Evolutionary conservation across 108 stramenopile genomes (phyloP).

Genomic region (Craspedostauros australis): DNA sequence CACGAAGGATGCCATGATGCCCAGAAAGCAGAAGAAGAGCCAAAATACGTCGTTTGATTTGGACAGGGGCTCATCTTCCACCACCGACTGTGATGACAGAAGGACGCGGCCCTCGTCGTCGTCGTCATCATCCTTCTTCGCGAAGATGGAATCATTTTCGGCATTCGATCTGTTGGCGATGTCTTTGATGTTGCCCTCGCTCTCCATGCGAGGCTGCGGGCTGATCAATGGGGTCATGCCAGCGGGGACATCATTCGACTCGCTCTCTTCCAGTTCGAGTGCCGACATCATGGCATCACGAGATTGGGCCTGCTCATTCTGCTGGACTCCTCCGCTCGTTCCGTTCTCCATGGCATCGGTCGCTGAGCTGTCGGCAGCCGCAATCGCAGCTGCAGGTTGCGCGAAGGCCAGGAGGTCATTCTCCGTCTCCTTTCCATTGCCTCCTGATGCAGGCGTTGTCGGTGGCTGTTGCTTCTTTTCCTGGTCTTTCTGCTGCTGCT

Average conservation of each 20-base stretch:
- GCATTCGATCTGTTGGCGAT: background rate
- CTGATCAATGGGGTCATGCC: background rate
- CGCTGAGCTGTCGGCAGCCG: background rate
- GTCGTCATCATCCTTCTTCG: constrained; percentile 3
- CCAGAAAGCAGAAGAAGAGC: constrained; percentile 84
- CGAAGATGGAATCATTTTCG: background rate
- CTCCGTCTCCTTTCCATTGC: background rate
- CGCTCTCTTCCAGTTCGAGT: constrained; percentile 11
- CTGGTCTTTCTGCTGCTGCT: background rate
- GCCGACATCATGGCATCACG: background rate
- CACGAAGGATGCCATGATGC: constrained; percentile 88
- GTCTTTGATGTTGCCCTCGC: background rate
- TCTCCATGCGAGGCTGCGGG: too few relatives aligned
- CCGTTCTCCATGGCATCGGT: background rate
- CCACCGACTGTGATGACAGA: background rate
- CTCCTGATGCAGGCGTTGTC: background rate
- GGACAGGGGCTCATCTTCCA: constrained; percentile 3
- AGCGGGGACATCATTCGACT: background rate
- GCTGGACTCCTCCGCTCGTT: background rate
- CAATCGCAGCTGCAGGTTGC: background rate
- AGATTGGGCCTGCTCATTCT: background rate
- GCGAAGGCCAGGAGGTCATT: too few relatives aligned
- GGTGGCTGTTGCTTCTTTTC: background rate
- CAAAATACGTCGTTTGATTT: constrained; percentile 56
- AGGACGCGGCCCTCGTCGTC: background rate